A percentile compares a stretch with the other conserved stretches of the same genome.
These are phyloP conservation scores for Candida piceae DNA, from an alignment of 805 yeast species.

Conservation along the genomic window DNA sequence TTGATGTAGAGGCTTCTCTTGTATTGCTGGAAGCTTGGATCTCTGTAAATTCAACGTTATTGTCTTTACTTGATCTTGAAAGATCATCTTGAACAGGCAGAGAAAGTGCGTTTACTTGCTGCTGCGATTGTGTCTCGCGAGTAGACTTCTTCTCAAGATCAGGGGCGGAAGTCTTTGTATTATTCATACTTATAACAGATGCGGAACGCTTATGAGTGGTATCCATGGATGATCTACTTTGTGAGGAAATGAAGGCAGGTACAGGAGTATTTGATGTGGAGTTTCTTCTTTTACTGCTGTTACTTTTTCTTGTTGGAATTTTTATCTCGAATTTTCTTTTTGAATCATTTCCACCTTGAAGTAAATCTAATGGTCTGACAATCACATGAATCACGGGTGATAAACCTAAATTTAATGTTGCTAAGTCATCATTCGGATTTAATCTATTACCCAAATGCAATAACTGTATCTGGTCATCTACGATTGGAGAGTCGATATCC, in stretches of 20 bases:
- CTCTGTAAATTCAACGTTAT: background rate
- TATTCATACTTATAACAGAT: too few relatives aligned
- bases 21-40: too few relatives aligned
- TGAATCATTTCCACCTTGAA: conserved; percentile 6
- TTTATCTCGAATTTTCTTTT: conserved; percentile 19
- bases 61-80: conserved; percentile 5
- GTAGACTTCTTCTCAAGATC: background rate
- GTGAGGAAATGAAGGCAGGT: conserved; percentile 16
- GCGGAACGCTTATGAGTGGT: too few relatives aligned
- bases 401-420: conserved; percentile 17
- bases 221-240: too few relatives aligned
- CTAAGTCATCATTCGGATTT: conserved; percentile 21
- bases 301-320: conserved; percentile 9
- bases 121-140: background rate
- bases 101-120: conserved; percentile 1
- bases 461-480: conserved; percentile 27
- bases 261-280: conserved; percentile 25
- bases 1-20: too few relatives aligned
- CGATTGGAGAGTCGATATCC: conserved; percentile 10
- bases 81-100: conserved; percentile 2
- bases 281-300: conserved; percentile 15
- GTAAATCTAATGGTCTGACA: conserved; percentile 24
- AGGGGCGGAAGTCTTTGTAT: too few relatives aligned
- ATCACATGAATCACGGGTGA: conserved; percentile 28
- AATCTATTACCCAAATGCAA: conserved; percentile 28